Conservation (phyloP, 2,329 filamentous ascomycete species). For the Sclerotinia glacialis region DNA sequence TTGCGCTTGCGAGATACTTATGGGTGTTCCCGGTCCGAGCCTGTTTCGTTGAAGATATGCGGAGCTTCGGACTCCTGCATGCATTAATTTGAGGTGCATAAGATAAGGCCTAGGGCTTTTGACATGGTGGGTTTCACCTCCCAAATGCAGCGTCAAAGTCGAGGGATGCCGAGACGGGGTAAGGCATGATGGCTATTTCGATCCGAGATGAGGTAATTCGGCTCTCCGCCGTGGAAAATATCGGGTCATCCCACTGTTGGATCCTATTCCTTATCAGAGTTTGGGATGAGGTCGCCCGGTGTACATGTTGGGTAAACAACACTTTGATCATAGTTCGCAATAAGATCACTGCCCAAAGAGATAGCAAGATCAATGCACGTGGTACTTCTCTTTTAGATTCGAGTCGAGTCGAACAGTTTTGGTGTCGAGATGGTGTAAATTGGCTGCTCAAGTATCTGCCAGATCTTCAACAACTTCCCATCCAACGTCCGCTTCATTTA, state of each 20-base stretch:
- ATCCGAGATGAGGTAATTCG: conserved; percentile 8
- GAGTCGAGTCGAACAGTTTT: too few species aligned
- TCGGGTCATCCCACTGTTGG: conserved; percentile 10
- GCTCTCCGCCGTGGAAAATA: not conserved
- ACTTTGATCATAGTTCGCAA: not conserved
- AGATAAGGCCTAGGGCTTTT: not conserved
- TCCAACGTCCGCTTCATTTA: not conserved
- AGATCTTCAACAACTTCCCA: not conserved
- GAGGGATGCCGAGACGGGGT: conserved; percentile 1
- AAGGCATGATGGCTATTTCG: not conserved
- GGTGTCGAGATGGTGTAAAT: not conserved
- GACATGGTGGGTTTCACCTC: not conserved
- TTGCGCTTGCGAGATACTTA: not conserved
- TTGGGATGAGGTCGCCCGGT: not conserved
- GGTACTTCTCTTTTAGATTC: not conserved
- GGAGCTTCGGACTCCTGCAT: not conserved
- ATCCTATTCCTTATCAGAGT: not conserved
- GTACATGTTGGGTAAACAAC: not conserved
- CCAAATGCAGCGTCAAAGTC: not conserved
- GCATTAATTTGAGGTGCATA: conserved; percentile 5
- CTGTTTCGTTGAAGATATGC: not conserved
- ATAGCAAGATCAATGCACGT: not conserved
- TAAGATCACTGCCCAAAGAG: not conserved
- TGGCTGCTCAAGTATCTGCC: too few species aligned
- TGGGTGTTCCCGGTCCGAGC: conserved; percentile 5